phyloP scores from a whole-genome alignment of 495 filamentous ascomycete genomes.

The Schizothecium vesticola region DNA sequence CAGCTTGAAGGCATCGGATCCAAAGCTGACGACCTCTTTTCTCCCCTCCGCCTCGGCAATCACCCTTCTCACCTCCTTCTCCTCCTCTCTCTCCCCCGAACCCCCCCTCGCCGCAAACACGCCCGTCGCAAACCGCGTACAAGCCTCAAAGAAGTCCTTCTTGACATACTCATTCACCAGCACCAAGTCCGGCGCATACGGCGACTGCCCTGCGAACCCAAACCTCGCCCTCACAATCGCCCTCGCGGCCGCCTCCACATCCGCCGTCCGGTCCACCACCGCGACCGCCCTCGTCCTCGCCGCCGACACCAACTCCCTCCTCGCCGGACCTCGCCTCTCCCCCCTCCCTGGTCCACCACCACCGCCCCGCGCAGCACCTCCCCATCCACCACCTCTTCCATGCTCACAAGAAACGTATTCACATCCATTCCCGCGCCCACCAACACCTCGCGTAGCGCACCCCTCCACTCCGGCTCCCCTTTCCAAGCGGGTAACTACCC shows the following conservation, averaged over 20 bases:
- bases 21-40: neutral
- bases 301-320: conserved; percentile 27
- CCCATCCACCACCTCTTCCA: conserved; percentile 17
- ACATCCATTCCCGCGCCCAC: conserved; percentile 32
- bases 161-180: conserved; percentile 53
- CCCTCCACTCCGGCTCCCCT: conserved; percentile 15
- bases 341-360: conserved; percentile 17
- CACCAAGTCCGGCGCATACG: conserved; percentile 51
- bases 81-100: neutral
- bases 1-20: neutral
- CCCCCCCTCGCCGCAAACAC: conserved; percentile 1
- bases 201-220: conserved; percentile 43
- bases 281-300: conserved; percentile 36
- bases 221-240: conserved; percentile 45
- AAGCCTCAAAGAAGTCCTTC: conserved; percentile 44
- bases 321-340: neutral
- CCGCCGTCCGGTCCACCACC: conserved; percentile 49
- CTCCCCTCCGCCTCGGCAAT: neutral
- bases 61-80: neutral
- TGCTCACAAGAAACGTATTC: conserved; percentile 39
- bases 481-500: conserved; percentile 35
- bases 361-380: conserved; percentile 12
- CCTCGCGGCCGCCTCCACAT: conserved; percentile 41
- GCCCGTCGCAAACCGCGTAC: conserved; percentile 13
- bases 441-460: conserved; percentile 39